These are phyloP conservation scores for Coemansia sp. DNA, from an alignment of 192 early-diverging fungal species.

Conservation along the genomic window DNA sequence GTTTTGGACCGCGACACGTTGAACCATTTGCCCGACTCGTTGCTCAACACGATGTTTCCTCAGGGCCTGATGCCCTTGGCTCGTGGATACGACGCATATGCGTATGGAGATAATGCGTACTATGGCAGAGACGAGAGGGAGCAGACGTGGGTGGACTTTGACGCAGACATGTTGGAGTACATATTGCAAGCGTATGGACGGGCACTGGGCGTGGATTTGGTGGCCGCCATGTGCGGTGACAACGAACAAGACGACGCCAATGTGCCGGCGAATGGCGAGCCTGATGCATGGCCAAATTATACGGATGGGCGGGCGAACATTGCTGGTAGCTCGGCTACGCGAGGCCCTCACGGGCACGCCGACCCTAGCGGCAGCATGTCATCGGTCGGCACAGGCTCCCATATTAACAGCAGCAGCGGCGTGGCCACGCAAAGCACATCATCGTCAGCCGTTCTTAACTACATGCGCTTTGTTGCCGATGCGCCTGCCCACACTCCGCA, in stretches of 20 bases:
- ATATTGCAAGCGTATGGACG: constrained; percentile 48
- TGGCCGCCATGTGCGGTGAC: constrained; percentile 4
- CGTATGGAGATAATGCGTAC: constrained; percentile 1
- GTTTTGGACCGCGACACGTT: constrained; percentile 54
- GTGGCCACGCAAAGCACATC: constrained; percentile 51
- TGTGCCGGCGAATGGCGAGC: not conserved
- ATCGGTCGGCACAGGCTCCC: constrained; percentile 34
- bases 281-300: constrained; percentile 42
- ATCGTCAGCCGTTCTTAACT: constrained; percentile 54
- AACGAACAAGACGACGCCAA: no score
- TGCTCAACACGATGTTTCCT: constrained; percentile 54
- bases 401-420: constrained; percentile 43
- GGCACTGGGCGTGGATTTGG: constrained; percentile 30
- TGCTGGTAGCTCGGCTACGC: constrained; percentile 5
- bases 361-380: constrained; percentile 41
- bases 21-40: constrained; percentile 52
- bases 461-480: constrained; percentile 47
- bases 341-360: not conserved
- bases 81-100: constrained; percentile 30
- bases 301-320: constrained; percentile 36
- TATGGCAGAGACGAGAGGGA: constrained; percentile 18
- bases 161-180: constrained; percentile 54
- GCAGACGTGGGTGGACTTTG: constrained; percentile 57
- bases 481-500: constrained; percentile 8
- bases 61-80: constrained; percentile 37